Base-by-base conservation (phyloP, 352 stramenopile species). In the Paralagenidium karlingii region DNA sequence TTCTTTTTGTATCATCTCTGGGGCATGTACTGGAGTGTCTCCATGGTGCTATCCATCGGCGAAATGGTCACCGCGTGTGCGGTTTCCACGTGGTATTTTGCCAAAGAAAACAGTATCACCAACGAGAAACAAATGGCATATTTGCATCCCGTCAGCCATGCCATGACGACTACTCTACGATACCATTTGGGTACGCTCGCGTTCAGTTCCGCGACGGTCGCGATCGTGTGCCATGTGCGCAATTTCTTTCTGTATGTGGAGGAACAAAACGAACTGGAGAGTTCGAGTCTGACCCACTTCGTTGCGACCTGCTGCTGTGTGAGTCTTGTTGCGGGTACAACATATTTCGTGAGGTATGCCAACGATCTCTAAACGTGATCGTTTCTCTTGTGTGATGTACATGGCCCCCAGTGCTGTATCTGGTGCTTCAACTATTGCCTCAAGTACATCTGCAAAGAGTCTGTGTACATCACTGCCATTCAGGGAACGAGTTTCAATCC, bases 371-470 rank as follows among this genome's bases (percentile, higher is more conserved):
- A 16, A 36, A 20, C 40, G 9, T 24, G 28, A 24, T 51, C 16
- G 33, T 22, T 36, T 46, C 34, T 21, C 22, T 31, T 41, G 19
- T 44, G 22, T 24, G 19, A 15, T 33, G 51, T n/a, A 51, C 24
- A 27, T 3, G 26, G 38, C 2, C 1, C 15, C 16, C 21, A 89
- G 71, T 86, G 76, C 54, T 89, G 71, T 37, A 86, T 82, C 26
- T 84, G 67, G 67, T 82, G 71, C 51, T 89, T 89, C 55, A 83
- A 85, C 40, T 61, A 61, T 24, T 89, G 75, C 40, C 58, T 89
- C 30, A 82, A 82, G 48, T 87, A 81, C 41, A 82, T 89, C 38
- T 85, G 66, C 45, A 89, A 89, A 34, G 76, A 89, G 51, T 68
- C 76, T 21, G 60, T 66, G 16, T 89, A 85, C 48, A 65, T 89